phyloP scores from a whole-genome alignment of 2,329 filamentous ascomycete genomes.

The Sporothrix inflata region DNA sequence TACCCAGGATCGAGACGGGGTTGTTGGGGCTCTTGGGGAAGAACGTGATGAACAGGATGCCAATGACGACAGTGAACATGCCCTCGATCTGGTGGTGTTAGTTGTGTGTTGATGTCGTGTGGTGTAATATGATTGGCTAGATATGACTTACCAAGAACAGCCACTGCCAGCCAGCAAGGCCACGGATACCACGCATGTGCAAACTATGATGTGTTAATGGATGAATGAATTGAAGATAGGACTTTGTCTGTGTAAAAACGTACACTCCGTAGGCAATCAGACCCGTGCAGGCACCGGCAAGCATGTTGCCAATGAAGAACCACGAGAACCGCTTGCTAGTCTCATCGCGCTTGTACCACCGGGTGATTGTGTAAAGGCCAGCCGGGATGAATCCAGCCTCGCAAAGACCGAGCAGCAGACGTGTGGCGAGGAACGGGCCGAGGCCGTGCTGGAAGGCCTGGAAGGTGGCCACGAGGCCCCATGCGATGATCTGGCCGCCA shows the following conservation, averaged over 20 bases:
- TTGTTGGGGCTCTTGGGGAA: constrained; percentile 40
- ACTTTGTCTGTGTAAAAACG: not conserved
- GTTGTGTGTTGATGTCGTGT: not conserved
- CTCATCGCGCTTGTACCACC: constrained; percentile 52
- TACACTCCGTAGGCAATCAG: constrained; percentile 49
- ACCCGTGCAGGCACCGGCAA: constrained; percentile 46
- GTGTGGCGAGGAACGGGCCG: constrained; percentile 43
- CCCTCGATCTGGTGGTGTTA: constrained; percentile 39
- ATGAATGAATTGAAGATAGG: too few species aligned
- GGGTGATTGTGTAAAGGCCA: constrained; percentile 51
- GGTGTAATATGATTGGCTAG: not conserved
- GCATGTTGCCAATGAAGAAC: constrained; percentile 51
- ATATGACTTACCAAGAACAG: constrained; percentile 33
- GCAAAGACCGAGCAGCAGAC: constrained; percentile 43
- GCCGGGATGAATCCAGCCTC: constrained; percentile 53
- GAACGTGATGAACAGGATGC: constrained; percentile 39
- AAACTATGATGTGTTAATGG: constrained; percentile 28
- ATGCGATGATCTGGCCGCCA: constrained; percentile 42
- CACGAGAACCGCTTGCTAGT: constrained; percentile 50
- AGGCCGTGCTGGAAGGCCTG: constrained; percentile 47
- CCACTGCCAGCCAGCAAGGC: constrained; percentile 43
- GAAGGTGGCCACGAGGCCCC: constrained; percentile 42
- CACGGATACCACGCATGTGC: constrained; percentile 41
- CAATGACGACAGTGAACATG: constrained; percentile 43
- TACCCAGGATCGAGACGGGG: constrained; percentile 14